Evolutionary conservation across 2,329 filamentous ascomycete genomes (phyloP), one percentile per base, ranked within the genome.

Genomic region (Trichophyton verrucosum): DNA sequence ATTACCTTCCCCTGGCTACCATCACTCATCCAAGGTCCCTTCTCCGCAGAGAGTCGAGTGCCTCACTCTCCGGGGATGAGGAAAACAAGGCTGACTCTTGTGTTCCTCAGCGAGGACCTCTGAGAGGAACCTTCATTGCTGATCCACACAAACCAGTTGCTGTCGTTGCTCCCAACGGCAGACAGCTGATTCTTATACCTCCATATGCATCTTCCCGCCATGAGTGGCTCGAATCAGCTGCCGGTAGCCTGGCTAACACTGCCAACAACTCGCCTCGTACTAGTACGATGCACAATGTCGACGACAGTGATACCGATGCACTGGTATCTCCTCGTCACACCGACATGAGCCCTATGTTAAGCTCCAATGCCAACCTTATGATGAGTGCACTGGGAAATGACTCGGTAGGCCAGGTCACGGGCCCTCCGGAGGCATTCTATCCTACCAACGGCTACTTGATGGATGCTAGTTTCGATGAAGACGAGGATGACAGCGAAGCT

Each of bases 391-490:
- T 90, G 75, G 75, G 76, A 22, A 78, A 77, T 59, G 75, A 78
- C 49, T 72, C 75, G 60, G 76, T 74, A 65, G 83, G 82, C 3
- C 84, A 88, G 68, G 80, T 84, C n/a, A 79, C 89, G 68, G 87
- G 87, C 0, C 86, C 87, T 1, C 80, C 85, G 0, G 87, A 91
- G 72, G 86, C 87, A 6, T 91, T 90, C 72, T 91, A 88, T 67
- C 83, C 87, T 3, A 84, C 86, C 60, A 79, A 80, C 9, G 81
- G 74, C 60, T 75, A 81, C 61, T 75, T 75, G 49, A 72, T 82
- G 11, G 66, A 81, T 76, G 80, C 82, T 51, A 78, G 81, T 33
- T 81, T 83, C 20, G 80, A 81, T 20, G 78, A 82, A 24, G 82
- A 84, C 13, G 78, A 82, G 24, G 82, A 84, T 15, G 85, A 87